Percentiles rank a stretch among this genome's conserved stretches.
phyloP scores from a whole-genome alignment of 768 basidiomycete species.

The Pleurotus ostreatus region DNA sequence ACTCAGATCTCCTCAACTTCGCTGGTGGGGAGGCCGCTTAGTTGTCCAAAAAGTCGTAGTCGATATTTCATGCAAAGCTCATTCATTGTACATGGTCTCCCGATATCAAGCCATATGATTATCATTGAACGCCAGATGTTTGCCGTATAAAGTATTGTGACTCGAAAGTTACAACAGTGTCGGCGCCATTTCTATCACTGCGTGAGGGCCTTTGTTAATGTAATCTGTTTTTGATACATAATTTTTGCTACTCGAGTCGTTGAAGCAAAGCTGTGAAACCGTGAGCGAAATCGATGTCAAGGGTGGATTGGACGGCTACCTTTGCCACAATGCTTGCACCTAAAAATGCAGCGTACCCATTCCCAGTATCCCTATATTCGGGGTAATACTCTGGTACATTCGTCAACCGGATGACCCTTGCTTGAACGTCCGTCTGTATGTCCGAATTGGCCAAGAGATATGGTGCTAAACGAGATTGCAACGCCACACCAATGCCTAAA shows the following conservation, averaged over 20 bases:
- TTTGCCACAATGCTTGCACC: constrained; percentile 85
- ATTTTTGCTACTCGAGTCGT: constrained; percentile 59
- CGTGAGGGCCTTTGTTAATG: constrained; percentile 63
- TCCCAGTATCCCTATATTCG: constrained; percentile 84
- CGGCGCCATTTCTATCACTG: constrained; percentile 77
- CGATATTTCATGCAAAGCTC: background rate
- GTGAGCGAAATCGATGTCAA: background rate
- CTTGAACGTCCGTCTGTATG: constrained; percentile 65
- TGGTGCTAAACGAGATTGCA: constrained; percentile 67
- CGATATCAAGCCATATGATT: too few relatives aligned
- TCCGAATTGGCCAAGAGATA: constrained; percentile 61
- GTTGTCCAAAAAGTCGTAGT: constrained; percentile 17
- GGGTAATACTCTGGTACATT: constrained; percentile 87
- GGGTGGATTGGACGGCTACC: constrained; percentile 31
- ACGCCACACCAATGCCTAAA: constrained; percentile 59
- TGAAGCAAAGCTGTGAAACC: constrained; percentile 62
- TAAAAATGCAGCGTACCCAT: constrained; percentile 76
- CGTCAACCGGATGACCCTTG: constrained; percentile 58
- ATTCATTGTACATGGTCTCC: too few relatives aligned
- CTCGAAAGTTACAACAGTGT: constrained; percentile 47
- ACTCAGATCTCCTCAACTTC: constrained; percentile 90
- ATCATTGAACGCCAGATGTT: too few relatives aligned
- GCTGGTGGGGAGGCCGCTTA: constrained; percentile 71
- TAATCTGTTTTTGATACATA: constrained; percentile 83
- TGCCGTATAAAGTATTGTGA: too few relatives aligned